A percentile compares a stretch with the other conserved stretches of the same genome.
These are phyloP conservation scores for Verticillium albo-atrum DNA, from an alignment of 2,329 filamentous ascomycete genomes.

Conservation along the genomic window DNA sequence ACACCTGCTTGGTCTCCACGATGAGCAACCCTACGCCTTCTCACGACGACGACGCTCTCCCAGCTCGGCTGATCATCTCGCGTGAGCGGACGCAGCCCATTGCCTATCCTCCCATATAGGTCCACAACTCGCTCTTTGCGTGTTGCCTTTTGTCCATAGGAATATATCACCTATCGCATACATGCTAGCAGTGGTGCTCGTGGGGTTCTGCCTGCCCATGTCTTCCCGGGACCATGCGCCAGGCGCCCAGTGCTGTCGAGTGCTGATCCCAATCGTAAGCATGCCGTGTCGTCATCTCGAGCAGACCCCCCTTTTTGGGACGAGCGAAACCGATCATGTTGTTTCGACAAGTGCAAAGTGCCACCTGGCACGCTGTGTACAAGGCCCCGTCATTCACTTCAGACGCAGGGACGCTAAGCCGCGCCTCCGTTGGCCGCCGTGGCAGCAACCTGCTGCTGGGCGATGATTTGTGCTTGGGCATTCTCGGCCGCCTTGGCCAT, in stretches of 20 bases:
- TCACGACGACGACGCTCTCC: not conserved
- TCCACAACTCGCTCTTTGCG: not conserved
- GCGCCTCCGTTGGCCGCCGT: conserved; percentile 15
- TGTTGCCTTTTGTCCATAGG: not conserved
- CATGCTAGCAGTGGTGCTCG: not conserved
- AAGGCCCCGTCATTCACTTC: not conserved
- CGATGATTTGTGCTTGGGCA: conserved; percentile 25
- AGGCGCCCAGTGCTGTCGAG: not conserved
- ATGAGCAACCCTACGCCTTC: not conserved
- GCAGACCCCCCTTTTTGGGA: not conserved
- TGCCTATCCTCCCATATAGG: not conserved
- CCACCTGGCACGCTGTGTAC: not conserved
- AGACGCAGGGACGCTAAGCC: conserved; percentile 4
- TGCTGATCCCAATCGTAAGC: not conserved
- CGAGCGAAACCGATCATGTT: not conserved
- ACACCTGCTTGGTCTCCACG: not conserved
- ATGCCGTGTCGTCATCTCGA: not conserved
- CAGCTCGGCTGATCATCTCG: not conserved
- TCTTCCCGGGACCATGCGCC: not conserved
- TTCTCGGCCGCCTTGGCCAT: conserved; percentile 57
- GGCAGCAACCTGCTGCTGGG: conserved; percentile 16
- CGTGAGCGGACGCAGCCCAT: not conserved
- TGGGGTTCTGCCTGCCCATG: not conserved
- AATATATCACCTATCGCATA: not conserved
- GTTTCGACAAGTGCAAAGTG: not conserved